Percentiles rank a stretch among this genome's conserved stretches.
These are phyloP conservation scores for Rutstroemia sp. DNA, from an alignment of 2,329 filamentous ascomycete species.

Conservation along the genomic window DNA sequence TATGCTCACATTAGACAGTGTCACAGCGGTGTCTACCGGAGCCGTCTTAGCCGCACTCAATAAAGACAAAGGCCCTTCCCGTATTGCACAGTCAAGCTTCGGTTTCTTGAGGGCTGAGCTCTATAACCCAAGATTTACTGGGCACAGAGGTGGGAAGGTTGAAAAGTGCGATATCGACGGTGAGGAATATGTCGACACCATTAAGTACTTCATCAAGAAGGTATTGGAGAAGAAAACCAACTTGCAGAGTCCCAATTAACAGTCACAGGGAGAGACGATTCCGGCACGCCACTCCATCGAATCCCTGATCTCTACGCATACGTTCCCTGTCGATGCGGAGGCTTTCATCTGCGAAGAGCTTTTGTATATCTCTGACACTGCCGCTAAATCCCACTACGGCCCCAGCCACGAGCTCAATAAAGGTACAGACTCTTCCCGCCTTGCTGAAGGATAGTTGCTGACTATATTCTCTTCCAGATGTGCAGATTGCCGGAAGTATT, in stretches of 20 bases:
- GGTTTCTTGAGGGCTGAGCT: conserved; percentile 12
- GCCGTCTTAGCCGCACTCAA: conserved; percentile 15
- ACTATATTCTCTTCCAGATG: conserved; percentile 4
- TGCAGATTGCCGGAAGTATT: conserved; percentile 11
- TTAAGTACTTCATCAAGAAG: conserved; percentile 16
- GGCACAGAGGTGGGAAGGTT: neutral
- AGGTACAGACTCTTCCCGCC: neutral
- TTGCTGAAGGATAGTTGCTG: neutral
- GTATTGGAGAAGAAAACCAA: neutral
- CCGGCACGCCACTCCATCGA: neutral
- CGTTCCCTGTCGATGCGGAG: conserved; percentile 4
- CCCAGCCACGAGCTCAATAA: conserved; percentile 8
- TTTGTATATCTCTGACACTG: conserved; percentile 12
- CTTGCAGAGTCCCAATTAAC: neutral
- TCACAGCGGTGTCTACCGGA: conserved; percentile 15
- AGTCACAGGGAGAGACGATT: neutral
- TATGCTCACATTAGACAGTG: conserved; percentile 1
- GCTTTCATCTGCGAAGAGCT: conserved; percentile 15
- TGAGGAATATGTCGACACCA: conserved; percentile 8
- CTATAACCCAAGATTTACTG: neutral
- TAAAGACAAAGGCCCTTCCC: conserved; percentile 10
- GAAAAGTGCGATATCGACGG: conserved; percentile 9
- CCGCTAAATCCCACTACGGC: conserved; percentile 9
- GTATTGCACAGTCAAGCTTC: conserved; percentile 12
- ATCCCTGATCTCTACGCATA: conserved; percentile 4